phyloP scores from a whole-genome alignment of 2,329 filamentous ascomycete genomes.

The Stagonosporopsis vannaccii region DNA sequence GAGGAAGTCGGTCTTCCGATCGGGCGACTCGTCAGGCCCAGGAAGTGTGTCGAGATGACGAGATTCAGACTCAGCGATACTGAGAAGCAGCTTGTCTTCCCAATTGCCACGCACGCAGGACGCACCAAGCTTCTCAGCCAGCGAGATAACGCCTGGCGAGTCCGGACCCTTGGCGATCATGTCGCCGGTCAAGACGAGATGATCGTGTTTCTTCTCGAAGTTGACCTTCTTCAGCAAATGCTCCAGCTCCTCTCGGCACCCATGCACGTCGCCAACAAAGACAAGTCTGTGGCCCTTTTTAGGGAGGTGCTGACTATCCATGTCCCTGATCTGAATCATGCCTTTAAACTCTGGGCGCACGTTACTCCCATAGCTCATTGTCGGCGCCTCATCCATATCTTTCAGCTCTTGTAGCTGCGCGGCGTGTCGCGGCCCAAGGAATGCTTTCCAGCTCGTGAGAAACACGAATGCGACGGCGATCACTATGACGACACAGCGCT shows the following conservation, averaged over 20 bases:
- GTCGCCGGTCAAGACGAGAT: conserved; percentile 51
- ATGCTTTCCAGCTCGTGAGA: conserved; percentile 47
- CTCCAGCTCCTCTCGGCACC: conserved; percentile 71
- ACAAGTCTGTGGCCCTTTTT: conserved; percentile 67
- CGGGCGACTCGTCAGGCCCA: conserved; percentile 42
- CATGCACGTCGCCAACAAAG: conserved; percentile 91
- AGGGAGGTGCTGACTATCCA: conserved; percentile 59
- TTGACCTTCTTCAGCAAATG: conserved; percentile 70
- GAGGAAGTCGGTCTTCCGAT: conserved; percentile 37
- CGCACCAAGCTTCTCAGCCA: conserved; percentile 76
- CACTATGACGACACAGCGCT: conserved; percentile 45
- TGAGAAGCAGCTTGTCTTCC: conserved; percentile 83
- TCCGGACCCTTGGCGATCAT: conserved; percentile 83
- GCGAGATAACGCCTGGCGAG: conserved; percentile 76
- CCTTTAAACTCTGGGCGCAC: conserved; percentile 57
- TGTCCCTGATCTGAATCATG: conserved; percentile 58
- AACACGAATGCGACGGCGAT: conserved; percentile 37
- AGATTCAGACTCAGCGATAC: conserved; percentile 57
- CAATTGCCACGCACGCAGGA: conserved; percentile 90
- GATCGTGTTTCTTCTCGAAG: conserved; percentile 66
- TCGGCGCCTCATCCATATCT: conserved; percentile 42
- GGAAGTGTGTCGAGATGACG: conserved; percentile 29
- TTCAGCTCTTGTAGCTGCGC: conserved; percentile 45
- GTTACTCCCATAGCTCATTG: conserved; percentile 56
- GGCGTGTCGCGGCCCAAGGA: conserved; percentile 47